Base-by-base conservation (phyloP, 768 basidiomycete genomes). In the Tulasnella sp. region DNA sequence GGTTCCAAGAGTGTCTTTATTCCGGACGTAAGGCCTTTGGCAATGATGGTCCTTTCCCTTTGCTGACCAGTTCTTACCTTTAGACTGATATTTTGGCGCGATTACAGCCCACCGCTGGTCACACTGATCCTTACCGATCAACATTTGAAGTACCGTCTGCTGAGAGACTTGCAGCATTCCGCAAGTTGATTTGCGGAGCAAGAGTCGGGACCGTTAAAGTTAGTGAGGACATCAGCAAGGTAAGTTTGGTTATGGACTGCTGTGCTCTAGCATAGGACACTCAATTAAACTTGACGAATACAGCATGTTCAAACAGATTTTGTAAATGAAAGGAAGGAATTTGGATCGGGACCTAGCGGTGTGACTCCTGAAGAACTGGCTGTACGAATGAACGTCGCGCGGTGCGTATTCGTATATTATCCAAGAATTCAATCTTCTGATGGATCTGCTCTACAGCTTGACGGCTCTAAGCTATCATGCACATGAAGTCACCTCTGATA, bases 251-350 rank as follows among this genome's bases (percentile, higher is more conserved):
- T 15, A 4, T 22, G 27, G 53, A 37, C n/a, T 41, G 19, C 20
- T 10, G 48, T 48, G 22, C 22, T 20, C 12, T 8, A 10, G 25
- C 45, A 46, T 29, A 24, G 20, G 33, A 12, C 15, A 16, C 19
- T 34, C 44, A 19, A n/a, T 31, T 42, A n/a, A 52, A 15, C 22
- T 20, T 45, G 13, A 10, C 37, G 27, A n/a, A 35, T 44, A 6
- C 45, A 88, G 85, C 68, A 79, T 57, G 81, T 89, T 31, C 81
- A 86, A 69, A 72, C 79, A 4, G 82, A 86, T 50, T 89, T 88
- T 59, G 81, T 74, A 24, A 61, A 58, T 50, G 64, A 66, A 45
- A 63, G 73, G 43, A 69, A 69, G 60, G 49, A 51, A 19, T 15
- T 39, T 5, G 40, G 39, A n/a, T 51, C 49, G 16, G 60, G 63